These are phyloP conservation scores for Fusarium longipes DNA, from an alignment of 2,329 filamentous ascomycete species.

Conservation along the genomic window DNA sequence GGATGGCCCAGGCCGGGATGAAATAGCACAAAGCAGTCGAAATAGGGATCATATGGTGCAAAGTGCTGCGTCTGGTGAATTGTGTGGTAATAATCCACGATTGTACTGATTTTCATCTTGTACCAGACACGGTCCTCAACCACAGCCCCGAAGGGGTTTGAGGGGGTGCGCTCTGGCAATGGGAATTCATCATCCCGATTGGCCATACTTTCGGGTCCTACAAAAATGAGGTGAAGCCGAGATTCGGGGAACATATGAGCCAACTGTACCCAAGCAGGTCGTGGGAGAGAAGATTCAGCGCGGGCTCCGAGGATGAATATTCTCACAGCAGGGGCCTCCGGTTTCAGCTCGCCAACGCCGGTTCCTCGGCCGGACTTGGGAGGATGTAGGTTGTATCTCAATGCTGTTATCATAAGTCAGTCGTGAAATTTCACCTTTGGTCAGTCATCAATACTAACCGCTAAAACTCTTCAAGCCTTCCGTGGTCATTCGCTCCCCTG, in stretches of 20 bases:
- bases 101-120: slow-evolving; percentile 96
- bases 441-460: slow-evolving; percentile 66
- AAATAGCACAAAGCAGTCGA: slow-evolving; percentile 97
- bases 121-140: slow-evolving; percentile 90
- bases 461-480: slow-evolving; percentile 95
- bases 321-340: slow-evolving; percentile 87
- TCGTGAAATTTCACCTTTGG: not conserved
- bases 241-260: slow-evolving; percentile 94
- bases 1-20: slow-evolving; percentile 97
- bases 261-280: slow-evolving; percentile 93
- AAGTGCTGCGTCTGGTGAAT: slow-evolving; percentile 92
- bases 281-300: slow-evolving; percentile 95
- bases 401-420: slow-evolving; percentile 62
- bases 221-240: slow-evolving; percentile 91
- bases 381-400: slow-evolving; percentile 94
- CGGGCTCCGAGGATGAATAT: slow-evolving; percentile 94
- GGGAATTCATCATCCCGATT: slow-evolving; percentile 95
- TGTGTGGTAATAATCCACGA: slow-evolving; percentile 98
- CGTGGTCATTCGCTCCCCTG: slow-evolving; percentile 78
- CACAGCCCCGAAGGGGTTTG: slow-evolving; percentile 93
- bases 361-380: slow-evolving; percentile 79
- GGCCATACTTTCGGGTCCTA: slow-evolving; percentile 94
- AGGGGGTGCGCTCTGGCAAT: slow-evolving; percentile 82
- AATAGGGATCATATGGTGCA: slow-evolving; percentile 95
- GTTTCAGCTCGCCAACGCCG: slow-evolving; percentile 81